phyloP scores from a whole-genome alignment of 2,329 filamentous ascomycete genomes.

The Ascochyta fabae region DNA sequence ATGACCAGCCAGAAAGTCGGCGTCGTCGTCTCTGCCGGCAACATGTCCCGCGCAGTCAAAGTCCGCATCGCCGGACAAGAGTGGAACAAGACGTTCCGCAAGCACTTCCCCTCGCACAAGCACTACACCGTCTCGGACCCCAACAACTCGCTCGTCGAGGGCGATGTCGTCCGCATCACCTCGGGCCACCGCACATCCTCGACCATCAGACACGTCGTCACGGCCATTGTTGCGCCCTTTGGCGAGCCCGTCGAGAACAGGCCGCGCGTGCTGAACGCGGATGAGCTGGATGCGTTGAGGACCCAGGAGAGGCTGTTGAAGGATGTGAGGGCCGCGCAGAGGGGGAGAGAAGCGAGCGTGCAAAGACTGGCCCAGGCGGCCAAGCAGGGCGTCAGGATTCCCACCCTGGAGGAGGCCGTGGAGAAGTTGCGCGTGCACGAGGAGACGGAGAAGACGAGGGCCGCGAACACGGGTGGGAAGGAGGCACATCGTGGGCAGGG shows the following conservation, averaged over 20 bases:
- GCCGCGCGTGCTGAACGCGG: slow-evolving; percentile 68
- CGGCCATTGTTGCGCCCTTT: slow-evolving; percentile 74
- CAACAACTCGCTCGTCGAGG: slow-evolving; percentile 71
- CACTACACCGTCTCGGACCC: slow-evolving; percentile 81
- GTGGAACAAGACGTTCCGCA: slow-evolving; percentile 76
- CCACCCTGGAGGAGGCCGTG: slow-evolving; percentile 42
- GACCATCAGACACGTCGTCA: slow-evolving; percentile 75
- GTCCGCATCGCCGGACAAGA: slow-evolving; percentile 73
- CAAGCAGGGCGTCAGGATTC: slow-evolving; percentile 37
- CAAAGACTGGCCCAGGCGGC: slow-evolving; percentile 36
- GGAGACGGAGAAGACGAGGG: slow-evolving; percentile 24
- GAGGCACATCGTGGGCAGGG: slow-evolving; percentile 35
- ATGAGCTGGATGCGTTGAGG: slow-evolving; percentile 64
- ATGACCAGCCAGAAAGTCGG: slow-evolving; percentile 54
- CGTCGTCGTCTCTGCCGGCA: slow-evolving; percentile 77
- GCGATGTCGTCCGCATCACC: slow-evolving; percentile 76
- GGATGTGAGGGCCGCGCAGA: slow-evolving; percentile 58
- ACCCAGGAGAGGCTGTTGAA: slow-evolving; percentile 65
- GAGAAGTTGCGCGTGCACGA: slow-evolving; percentile 33
- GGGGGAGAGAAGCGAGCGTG: slow-evolving; percentile 37
- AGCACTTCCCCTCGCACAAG: slow-evolving; percentile 71
- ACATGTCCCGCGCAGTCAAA: slow-evolving; percentile 81
- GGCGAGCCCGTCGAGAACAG: slow-evolving; percentile 69
- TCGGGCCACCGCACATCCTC: slow-evolving; percentile 70
- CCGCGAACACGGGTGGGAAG: slow-evolving; percentile 14